A percentile compares a stretch with the other conserved stretches of the same genome.
These are phyloP conservation scores for Tetraselmis striata DNA, from an alignment of 139 green algal species.

Conservation along the genomic window DNA sequence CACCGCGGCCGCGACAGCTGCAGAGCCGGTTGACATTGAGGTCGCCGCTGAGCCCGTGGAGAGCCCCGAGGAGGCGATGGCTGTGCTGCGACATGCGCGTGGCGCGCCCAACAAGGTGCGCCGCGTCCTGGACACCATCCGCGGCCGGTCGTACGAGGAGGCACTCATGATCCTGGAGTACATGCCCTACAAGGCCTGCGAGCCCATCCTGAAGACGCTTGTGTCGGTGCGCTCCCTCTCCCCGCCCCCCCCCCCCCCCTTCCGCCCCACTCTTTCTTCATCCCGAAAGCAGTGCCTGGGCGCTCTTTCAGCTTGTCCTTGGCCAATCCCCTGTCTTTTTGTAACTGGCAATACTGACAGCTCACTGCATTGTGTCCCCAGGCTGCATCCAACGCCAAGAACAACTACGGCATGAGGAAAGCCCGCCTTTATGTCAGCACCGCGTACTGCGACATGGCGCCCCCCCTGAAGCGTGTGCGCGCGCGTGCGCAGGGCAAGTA, in stretches of 20 bases:
- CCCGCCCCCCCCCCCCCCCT: neutral
- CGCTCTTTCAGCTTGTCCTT: too few species aligned
- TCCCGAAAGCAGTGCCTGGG: neutral
- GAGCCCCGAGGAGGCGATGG: constrained; percentile 34
- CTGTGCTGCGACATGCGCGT: constrained; percentile 50
- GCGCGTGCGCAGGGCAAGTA: constrained; percentile 75
- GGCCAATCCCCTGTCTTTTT: too few species aligned
- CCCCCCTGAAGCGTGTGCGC: constrained; percentile 71
- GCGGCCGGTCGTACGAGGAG: constrained; percentile 86
- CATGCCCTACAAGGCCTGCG: constrained; percentile 82
- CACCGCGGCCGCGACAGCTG: constrained; percentile 23
- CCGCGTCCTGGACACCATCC: constrained; percentile 85
- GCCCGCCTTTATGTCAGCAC: constrained; percentile 74
- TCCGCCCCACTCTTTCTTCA: too few species aligned
- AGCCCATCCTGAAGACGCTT: constrained; percentile 63
- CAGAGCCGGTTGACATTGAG: constrained; percentile 32
- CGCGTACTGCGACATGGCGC: constrained; percentile 71
- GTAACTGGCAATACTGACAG: too few species aligned
- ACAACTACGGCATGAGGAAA: constrained; percentile 87
- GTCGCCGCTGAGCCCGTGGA: constrained; percentile 17
- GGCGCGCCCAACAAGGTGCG: constrained; percentile 73
- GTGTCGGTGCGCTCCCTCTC: constrained; percentile 47
- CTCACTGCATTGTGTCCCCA: too few species aligned
- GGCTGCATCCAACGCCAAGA: constrained; percentile 90
- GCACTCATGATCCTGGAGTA: constrained; percentile 89